Conservation (phyloP, 2,329 filamentous ascomycete species). For the Ceratocystis eucalypticola region DNA sequence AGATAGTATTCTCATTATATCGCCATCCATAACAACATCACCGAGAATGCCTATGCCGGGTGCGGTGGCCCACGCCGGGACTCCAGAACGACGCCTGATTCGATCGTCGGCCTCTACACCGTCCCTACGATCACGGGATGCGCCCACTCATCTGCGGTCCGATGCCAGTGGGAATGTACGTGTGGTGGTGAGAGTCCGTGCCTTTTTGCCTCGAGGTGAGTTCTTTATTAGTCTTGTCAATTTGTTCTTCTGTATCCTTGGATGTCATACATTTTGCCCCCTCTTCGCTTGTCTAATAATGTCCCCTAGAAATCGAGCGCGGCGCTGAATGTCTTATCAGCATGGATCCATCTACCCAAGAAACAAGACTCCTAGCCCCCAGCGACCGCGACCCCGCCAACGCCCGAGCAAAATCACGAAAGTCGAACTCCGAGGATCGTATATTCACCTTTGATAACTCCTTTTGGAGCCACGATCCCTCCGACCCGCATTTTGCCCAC, state of each 20-base stretch:
- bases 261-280: not conserved
- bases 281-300: conserved; percentile 3
- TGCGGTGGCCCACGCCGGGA: conserved; percentile 34
- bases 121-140: conserved; percentile 60
- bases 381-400: conserved; percentile 40
- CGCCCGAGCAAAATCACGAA: conserved; percentile 46
- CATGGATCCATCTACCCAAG: conserved; percentile 81
- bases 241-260: not conserved
- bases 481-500: conserved; percentile 73
- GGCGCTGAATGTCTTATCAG: conserved; percentile 72
- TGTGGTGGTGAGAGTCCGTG: conserved; percentile 69
- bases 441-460: conserved; percentile 93
- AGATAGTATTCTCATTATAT: conserved; percentile 26
- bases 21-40: conserved; percentile 28
- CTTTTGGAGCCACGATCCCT: conserved; percentile 83
- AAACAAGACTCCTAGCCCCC: conserved; percentile 67
- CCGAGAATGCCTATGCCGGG: conserved; percentile 27
- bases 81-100: conserved; percentile 29
- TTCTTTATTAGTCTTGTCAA: conserved; percentile 7
- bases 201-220: conserved; percentile 64
- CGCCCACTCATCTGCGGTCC: conserved; percentile 43
- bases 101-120: conserved; percentile 65
- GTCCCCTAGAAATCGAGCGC: conserved; percentile 57
- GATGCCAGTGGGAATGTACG: conserved; percentile 62
- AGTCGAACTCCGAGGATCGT: conserved; percentile 69